Evolutionary conservation across 2,329 filamentous ascomycete genomes (phyloP), one percentile per base, ranked within the genome.

Genomic region (Hymenoscyphus albidus): DNA sequence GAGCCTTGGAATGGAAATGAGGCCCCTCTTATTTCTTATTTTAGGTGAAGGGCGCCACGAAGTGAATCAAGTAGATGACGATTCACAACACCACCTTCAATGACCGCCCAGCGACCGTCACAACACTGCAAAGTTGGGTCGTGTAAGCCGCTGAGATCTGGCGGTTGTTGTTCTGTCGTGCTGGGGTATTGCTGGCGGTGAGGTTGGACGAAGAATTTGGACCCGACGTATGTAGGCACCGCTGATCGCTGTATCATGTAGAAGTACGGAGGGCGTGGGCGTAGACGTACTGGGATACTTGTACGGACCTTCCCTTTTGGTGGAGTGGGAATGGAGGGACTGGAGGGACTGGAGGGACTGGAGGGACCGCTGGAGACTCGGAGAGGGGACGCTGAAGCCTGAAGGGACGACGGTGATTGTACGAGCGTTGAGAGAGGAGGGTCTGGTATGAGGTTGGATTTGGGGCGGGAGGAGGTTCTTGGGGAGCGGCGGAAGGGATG

Each of bases 1-100:
- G 55, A n/a, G 22, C 27, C 22, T n/a, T 16, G 55, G 55, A 57
- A 57, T 57, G 55, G 55, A 57, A 57, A 57, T 57, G 55, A 57
- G 55, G 31, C 55, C 31, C 27, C 55, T 38, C 55, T 57, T 18
- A 38, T 57, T 57, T 38, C 9, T 5, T 57, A 35, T 35, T 35
- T 35, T 35, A 35, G 32, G 27, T 32, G 55, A 57, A 16, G 22
- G 27, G 18, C 54, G 55, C 48, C 18, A 54, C 18, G 5, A 44
- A 22, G 48, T 54, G 44, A 51, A 51, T 51, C 44, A 51, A n/a
- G n/a, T n/a, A 51, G 44, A 27, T 51, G 48, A 27, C 22, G 48
- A 54, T 54, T 54, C 48, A 54, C 48, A 54, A 27, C 48, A 54
- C 48, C 48, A 54, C 48, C 22, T 54, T 54, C 48, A 54, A 12